These are phyloP conservation scores for Ilex paraguariensis DNA, from an alignment of 305 asterid species.

Conservation along the genomic window DNA sequence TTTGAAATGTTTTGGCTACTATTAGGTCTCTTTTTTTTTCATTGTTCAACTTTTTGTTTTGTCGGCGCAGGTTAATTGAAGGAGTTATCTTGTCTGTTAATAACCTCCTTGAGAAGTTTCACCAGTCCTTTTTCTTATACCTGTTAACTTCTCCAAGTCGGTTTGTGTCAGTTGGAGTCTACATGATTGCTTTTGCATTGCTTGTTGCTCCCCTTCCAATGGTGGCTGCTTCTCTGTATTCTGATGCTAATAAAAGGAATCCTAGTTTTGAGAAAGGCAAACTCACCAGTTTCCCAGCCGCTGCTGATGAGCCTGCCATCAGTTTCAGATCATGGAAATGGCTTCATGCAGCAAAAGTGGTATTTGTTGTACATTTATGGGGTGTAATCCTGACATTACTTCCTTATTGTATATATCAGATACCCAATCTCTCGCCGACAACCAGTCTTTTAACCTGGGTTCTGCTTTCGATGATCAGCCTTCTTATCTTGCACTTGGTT, in stretches of 20 bases:
- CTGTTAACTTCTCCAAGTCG: conserved; percentile 76
- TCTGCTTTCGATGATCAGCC: conserved; percentile 37
- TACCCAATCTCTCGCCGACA: conserved; percentile 45
- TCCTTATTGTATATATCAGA: conserved; percentile 48
- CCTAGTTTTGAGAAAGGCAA: conserved; percentile 18
- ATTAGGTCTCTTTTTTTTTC: conserved; percentile 9
- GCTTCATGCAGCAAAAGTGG: conserved; percentile 73
- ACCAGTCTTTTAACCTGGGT: conserved; percentile 50
- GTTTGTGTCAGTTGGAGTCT: conserved; percentile 89
- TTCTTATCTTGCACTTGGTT: conserved; percentile 34
- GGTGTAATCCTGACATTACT: conserved; percentile 60
- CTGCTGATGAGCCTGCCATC: conserved; percentile 23
- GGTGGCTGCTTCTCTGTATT: conserved; percentile 80
- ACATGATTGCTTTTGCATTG: conserved; percentile 87
- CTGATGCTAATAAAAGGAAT: conserved; percentile 35
- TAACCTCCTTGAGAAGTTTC: conserved; percentile 97
- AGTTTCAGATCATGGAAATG: conserved; percentile 71
- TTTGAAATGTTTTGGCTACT: background rate
- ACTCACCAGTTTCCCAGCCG: conserved; percentile 20
- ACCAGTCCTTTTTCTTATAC: conserved; percentile 89
- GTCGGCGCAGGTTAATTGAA: conserved; percentile 76
- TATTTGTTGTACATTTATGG: conserved; percentile 72
- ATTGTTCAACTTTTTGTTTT: background rate
- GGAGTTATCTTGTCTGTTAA: conserved; percentile 78
- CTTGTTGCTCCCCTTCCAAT: conserved; percentile 89